Evolutionary conservation across 495 filamentous ascomycete genomes (phyloP), one percentile per base, ranked within the genome.

Genomic region (Paragyromitra xinjiangensis): DNA sequence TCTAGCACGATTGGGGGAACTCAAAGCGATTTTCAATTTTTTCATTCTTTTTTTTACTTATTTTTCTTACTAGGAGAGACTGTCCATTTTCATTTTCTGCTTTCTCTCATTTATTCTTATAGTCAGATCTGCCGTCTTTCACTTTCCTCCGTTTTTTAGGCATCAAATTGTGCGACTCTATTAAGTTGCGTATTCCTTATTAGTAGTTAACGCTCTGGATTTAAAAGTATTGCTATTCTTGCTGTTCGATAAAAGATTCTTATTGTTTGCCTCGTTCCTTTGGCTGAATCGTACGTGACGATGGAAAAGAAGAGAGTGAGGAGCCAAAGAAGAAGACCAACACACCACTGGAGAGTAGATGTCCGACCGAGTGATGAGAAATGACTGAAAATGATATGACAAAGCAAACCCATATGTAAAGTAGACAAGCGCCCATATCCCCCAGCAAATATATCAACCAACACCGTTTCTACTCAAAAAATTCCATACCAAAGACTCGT

Each of bases 401-500:
- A 56, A 56, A 59, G 56, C 26, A n/a, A 7, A n/a, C 61, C 73
- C 39, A 65, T 72, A 59, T 73, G 62, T 66, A 77, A 71, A 73
- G 50, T 50, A 55, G 40, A 50, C 39, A 6, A 48, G 62, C 50
- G 24, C 11, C 45, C 48, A 50, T 59, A 26, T 29, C 51, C 24
- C 59, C 50, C 14, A 66, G 16, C 26, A 58, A 65, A 73, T 73
- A 76, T 40, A 64, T 42, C 24, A 22, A 59, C 11, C 48, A 7
- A 40, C n/a, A 22, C 63, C 64, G 34, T n/a, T 3, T 14, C 48
- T 6, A 63, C 50, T 42, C 64, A 78, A 58, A 59, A 78, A 48
- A 79, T 62, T 3, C 77, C 77, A 39, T 78, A 79, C 77, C 77
- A 79, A 39, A 78, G 42, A 19, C 77, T 78, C 42, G 75, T 66